Percentiles rank a stretch among this genome's conserved stretches.
Conservation (phyloP, 805 yeast species). For the Yarrowia alimentaria region DNA sequence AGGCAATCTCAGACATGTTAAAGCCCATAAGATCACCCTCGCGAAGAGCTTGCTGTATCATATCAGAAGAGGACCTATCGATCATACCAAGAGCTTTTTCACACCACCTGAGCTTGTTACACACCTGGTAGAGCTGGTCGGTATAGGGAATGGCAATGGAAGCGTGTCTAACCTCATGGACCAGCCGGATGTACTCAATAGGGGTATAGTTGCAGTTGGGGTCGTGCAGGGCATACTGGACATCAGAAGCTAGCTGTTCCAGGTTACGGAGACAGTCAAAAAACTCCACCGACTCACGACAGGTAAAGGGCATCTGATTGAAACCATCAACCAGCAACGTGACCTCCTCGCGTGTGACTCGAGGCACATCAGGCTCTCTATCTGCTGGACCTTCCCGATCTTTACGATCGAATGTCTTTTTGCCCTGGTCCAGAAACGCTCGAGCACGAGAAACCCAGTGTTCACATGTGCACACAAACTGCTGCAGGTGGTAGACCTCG, state of each 20-base stretch:
- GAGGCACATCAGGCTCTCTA: constrained; percentile 29
- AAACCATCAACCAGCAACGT: constrained; percentile 50
- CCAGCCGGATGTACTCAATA: constrained; percentile 51
- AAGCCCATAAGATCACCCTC: constrained; percentile 23
- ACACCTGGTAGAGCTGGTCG: constrained; percentile 43
- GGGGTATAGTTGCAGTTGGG: constrained; percentile 5
- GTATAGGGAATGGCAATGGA: constrained; percentile 56
- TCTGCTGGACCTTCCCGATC: constrained; percentile 31
- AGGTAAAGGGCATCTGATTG: constrained; percentile 46
- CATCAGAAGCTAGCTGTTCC: constrained; percentile 10
- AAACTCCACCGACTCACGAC: constrained; percentile 61
- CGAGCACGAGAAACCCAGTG: constrained; percentile 18
- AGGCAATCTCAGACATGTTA: constrained; percentile 22
- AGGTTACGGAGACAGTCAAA: constrained; percentile 45
- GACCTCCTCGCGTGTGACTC: constrained; percentile 40
- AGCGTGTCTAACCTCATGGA: constrained; percentile 57
- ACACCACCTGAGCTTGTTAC: constrained; percentile 45
- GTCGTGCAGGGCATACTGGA: constrained; percentile 13
- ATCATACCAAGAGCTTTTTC: constrained; percentile 32
- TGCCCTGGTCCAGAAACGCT: constrained; percentile 17
- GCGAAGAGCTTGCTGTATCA: not conserved
- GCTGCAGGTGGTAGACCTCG: constrained; percentile 12
- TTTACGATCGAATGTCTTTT: constrained; percentile 26
- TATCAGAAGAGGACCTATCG: not conserved
- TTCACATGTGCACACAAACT: constrained; percentile 15